Percentiles rank a stretch among this genome's conserved stretches.
phyloP scores from a whole-genome alignment of 352 stramenopile genomes.

The Globisporangium nodosum region DNA sequence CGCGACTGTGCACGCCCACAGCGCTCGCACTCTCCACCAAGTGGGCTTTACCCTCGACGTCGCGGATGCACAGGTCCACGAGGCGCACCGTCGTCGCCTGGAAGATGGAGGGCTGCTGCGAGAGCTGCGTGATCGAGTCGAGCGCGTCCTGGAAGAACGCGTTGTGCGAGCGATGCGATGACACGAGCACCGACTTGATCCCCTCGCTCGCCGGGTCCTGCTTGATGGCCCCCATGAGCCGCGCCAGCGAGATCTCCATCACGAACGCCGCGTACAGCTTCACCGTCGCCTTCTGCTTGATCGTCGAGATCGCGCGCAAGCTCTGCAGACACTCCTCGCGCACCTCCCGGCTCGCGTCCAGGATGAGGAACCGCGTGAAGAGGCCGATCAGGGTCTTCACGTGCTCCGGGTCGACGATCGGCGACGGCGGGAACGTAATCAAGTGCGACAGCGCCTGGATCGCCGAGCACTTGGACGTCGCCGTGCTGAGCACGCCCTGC shows the following conservation, averaged over 20 bases:
- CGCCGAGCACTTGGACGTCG: slow-evolving; percentile 54
- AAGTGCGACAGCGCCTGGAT: slow-evolving; percentile 69
- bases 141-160: slow-evolving; percentile 69
- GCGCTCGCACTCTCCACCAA: slow-evolving; percentile 32
- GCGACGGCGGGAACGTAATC: slow-evolving; percentile 73
- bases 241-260: slow-evolving; percentile 65
- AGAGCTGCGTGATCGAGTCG: slow-evolving; percentile 69
- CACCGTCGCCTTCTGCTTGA: slow-evolving; percentile 41
- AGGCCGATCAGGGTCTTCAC: slow-evolving; percentile 70
- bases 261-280: slow-evolving; percentile 63
- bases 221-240: slow-evolving; percentile 62
- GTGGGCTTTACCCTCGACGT: slow-evolving; percentile 16
- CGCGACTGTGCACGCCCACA: slow-evolving; percentile 24
- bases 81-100: slow-evolving; percentile 70
- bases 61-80: slow-evolving; percentile 48
- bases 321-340: slow-evolving; percentile 60
- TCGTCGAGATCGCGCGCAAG: slow-evolving; percentile 70
- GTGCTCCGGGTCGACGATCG: slow-evolving; percentile 53
- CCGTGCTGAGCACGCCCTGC: slow-evolving; percentile 15
- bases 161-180: slow-evolving; percentile 49
- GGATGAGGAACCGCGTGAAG: slow-evolving; percentile 67
- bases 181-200: slow-evolving; percentile 34
- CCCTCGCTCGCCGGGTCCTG: slow-evolving; percentile 17
- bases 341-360: slow-evolving; percentile 56
- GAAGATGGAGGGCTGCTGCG: slow-evolving; percentile 71